Conservation (phyloP, 768 basidiomycete genomes). For the Lactarius hengduanensis region DNA sequence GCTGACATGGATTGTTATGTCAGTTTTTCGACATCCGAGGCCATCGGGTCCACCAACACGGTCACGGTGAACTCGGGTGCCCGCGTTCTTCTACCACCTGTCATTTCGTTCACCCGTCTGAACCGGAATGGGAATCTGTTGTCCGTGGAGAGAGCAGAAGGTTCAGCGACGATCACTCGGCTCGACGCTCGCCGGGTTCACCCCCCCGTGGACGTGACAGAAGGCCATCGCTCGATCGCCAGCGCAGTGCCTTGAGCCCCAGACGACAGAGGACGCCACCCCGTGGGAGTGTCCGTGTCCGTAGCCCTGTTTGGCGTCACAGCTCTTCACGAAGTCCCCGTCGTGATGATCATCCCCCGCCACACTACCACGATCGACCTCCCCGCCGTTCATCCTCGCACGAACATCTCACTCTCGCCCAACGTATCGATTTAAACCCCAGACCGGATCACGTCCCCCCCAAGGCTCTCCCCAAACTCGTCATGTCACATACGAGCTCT, state of each 20-base stretch:
- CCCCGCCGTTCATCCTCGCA: constrained; percentile 1
- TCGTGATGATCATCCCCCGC: constrained; percentile 7
- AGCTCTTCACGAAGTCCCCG: constrained; percentile 18
- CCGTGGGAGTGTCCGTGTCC: constrained; percentile 11
- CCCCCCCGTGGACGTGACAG: constrained; percentile 7
- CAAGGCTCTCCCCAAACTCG: not conserved
- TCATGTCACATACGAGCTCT: not conserved
- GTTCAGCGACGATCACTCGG: not conserved
- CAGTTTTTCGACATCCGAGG: constrained; percentile 20
- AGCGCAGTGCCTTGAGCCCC: not conserved
- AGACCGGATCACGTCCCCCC: not conserved
- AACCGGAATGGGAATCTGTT: constrained; percentile 20
- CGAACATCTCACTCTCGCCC: not conserved
- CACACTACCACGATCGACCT: not conserved
- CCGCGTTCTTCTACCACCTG: constrained; percentile 11
- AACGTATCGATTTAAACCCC: not conserved
- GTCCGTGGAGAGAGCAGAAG: not conserved
- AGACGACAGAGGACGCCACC: constrained; percentile 10
- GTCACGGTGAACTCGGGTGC: constrained; percentile 19
- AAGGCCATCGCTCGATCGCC: constrained; percentile 5
- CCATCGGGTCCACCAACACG: not conserved
- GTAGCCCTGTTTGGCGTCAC: not conserved
- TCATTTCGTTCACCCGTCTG: constrained; percentile 27
- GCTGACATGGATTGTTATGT: constrained; percentile 5
- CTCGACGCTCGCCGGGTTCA: constrained; percentile 4